Base-by-base conservation (phyloP, 140 eudicot species). In the Oenanthe javanica region DNA sequence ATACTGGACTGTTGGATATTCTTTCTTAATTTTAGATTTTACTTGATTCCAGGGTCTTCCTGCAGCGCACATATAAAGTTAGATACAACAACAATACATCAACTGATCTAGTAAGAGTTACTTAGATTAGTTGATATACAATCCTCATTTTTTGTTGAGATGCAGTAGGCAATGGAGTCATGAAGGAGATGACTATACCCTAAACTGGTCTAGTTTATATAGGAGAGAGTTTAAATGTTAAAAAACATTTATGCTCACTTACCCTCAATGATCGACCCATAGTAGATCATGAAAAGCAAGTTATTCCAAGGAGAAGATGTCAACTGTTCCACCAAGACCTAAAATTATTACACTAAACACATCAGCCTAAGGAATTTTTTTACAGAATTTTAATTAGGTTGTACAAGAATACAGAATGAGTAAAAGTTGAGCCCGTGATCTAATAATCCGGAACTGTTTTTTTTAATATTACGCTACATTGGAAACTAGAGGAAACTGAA, bases 321-420 rank as follows among this genome's bases (percentile, higher is more conserved):
- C 83, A 95, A 55, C 79, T 95, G 99, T 67, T 95, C 99, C 55
- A 95, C 75, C 87, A 92, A 72, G 81, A 95, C 99, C 99, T 95
- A 92, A 74, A 89, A 87, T 40, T 49, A 67, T 75, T 76, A 61
- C 18, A 77, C 7, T 8, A 12, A 5, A 36, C n/a, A 46, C 48
- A 80, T 80, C 76, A 84, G 38, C 67, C 49, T 27, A 50, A 9
- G 13, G 43, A 38, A 9, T 12, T 40, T 27, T 1, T n/a, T 73
- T n/a, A 46, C 57, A 46, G 27, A 73, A 10, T 21, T 16, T 4
- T 45, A 25, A 11, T 18, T 11, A 25, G 18, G 11, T 73, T 21
- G 23, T 43, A 43, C 15, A 38, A 23, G 19, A 43, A 36, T 40
- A 52, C 5, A 50, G 47, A 38, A 38, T 51, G 15, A 67, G 38